Percentiles rank a stretch among this genome's conserved stretches.
These are phyloP conservation scores for Lasiosphaeris hirsuta DNA, from an alignment of 495 filamentous ascomycete species.

Conservation along the genomic window DNA sequence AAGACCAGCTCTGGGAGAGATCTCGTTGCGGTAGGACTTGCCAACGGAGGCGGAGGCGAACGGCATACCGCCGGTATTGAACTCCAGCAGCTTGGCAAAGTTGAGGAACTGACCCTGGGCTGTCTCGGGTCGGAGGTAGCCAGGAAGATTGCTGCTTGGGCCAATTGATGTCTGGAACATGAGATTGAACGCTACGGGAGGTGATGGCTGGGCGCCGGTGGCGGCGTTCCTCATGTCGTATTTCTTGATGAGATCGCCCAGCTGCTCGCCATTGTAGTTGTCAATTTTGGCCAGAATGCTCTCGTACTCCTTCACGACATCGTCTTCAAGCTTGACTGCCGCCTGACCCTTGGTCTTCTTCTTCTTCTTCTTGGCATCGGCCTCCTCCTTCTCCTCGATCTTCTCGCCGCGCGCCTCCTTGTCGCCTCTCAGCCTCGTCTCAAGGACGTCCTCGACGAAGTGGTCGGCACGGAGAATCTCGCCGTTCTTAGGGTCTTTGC, in stretches of 20 bases:
- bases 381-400: slow-evolving; percentile 59
- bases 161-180: slow-evolving; percentile 78
- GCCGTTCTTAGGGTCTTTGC: slow-evolving; percentile 95
- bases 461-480: slow-evolving; percentile 96
- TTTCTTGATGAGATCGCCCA: slow-evolving; percentile 68
- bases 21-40: slow-evolving; percentile 78
- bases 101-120: slow-evolving; percentile 75
- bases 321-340: slow-evolving; percentile 64
- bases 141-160: slow-evolving; percentile 55
- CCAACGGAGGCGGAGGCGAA: slow-evolving; percentile 77
- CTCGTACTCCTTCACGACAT: slow-evolving; percentile 66
- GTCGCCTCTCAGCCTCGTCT: slow-evolving; percentile 75
- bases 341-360: slow-evolving; percentile 55
- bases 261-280: slow-evolving; percentile 69
- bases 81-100: slow-evolving; percentile 74
- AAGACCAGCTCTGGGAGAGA: slow-evolving; percentile 70
- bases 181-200: slow-evolving; percentile 71
- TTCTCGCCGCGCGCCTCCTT: slow-evolving; percentile 73
- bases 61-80: slow-evolving; percentile 68
- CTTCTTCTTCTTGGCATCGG: slow-evolving; percentile 46
- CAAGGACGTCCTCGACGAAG: slow-evolving; percentile 88
- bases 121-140: slow-evolving; percentile 69
- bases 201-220: slow-evolving; percentile 54
- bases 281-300: slow-evolving; percentile 71
- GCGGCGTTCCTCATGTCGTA: slow-evolving; percentile 66